Conservation (phyloP, 2,329 filamentous ascomycete species). For the Fusarium sp. region DNA sequence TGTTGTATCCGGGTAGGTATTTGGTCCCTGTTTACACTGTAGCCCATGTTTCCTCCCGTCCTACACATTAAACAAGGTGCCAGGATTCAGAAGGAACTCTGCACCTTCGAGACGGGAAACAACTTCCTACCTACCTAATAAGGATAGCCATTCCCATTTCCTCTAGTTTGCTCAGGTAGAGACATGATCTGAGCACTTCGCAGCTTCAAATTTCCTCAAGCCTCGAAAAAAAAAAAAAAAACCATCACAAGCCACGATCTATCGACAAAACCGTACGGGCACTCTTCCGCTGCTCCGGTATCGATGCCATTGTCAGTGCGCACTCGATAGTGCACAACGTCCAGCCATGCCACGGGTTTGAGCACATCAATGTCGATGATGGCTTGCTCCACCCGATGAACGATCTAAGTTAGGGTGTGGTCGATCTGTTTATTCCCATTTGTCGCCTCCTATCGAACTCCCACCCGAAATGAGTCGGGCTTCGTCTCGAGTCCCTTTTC, state of each 20-base stretch:
- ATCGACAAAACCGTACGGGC: background rate
- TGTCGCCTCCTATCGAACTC: background rate
- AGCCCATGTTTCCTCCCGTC: background rate
- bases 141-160: background rate
- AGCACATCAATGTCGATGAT: background rate
- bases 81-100: background rate
- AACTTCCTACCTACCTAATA: background rate
- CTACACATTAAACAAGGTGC: background rate
- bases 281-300: background rate
- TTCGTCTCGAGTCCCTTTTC: background rate
- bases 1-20: background rate
- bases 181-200: background rate
- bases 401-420: background rate
- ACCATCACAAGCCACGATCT: background rate
- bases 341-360: background rate
- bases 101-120: background rate
- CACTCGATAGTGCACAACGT: background rate
- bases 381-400: background rate
- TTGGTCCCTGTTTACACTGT: background rate
- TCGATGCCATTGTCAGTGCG: background rate
- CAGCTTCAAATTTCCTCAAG: background rate
- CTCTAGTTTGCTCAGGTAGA: background rate
- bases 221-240: background rate
- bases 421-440: background rate
- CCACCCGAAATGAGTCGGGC: conserved; percentile 16